Evolutionary conservation across 495 filamentous ascomycete genomes (phyloP), one percentile per base, ranked within the genome.

Genomic region (Aspergillus sclerotioniger): DNA sequence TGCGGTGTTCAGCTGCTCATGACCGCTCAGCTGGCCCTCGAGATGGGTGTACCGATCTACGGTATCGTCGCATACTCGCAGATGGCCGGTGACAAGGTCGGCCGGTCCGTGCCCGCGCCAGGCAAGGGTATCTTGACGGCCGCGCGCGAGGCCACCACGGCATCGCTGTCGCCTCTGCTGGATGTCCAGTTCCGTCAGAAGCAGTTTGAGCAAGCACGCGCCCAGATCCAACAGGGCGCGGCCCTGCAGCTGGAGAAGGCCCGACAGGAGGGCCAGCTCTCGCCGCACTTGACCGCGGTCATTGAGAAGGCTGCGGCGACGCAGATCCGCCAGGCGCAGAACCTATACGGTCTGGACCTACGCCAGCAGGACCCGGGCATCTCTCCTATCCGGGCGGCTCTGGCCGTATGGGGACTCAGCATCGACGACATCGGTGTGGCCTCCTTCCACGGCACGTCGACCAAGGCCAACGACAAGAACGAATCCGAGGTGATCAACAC

Each of bases 401-500:
- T 98, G 49, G 93, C 93, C 43, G 95, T 91, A n/a, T 98, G 93
- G 93, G 91, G 91, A 65, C 84, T 98, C 43, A 96, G 92, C 6
- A 90, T 98, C 64, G 93, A 98, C 68, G 93, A 98, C 64, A 82
- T 98, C 45, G 86, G 75, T 56, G 91, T 98, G 35, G 92, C 92
- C 8, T 96, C 93, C 16, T 96, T 97, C 87, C 93, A 98, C 75
- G 93, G 94, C 60, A 98, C 93, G 35, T 96, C 92, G 19, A 98
- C 93, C 33, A 90, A 92, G 59, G 94, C 94, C 57, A 98, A 98
- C 68, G 93, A 98, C 80, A 98, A 96, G 86, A 98, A 98, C 71
- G 93, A 98, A 73, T 96, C 92, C 29, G 90, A 91, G 50, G 92
- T 95, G 67, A 87, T 98, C 64, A 95, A 92, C 80, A 89, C 95